Evolutionary conservation across 164 flowering plant species (phyloP).

Genomic region (Warburgia ugandensis): DNA sequence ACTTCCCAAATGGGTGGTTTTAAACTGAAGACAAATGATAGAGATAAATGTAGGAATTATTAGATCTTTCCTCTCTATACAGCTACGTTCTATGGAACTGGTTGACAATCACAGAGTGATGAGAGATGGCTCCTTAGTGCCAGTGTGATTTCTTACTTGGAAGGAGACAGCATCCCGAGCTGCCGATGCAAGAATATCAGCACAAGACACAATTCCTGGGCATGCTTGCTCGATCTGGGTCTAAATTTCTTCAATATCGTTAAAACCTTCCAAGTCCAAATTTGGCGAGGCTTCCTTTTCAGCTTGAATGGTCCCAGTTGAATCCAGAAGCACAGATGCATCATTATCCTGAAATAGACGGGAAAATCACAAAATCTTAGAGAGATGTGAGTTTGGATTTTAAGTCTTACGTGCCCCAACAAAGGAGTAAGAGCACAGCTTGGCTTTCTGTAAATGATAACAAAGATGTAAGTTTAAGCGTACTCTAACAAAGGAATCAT

Average conservation of each 20-base stretch:
- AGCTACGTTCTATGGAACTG: too few species aligned
- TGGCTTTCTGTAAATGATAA: too few species aligned
- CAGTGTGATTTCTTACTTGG: neutral
- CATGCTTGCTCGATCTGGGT: conserved; percentile 1
- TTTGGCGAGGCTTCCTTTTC: conserved; percentile 2
- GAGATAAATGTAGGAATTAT: too few species aligned
- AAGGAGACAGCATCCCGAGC: conserved; percentile 6
- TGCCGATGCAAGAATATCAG: conserved; percentile 7
- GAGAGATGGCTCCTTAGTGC: neutral
- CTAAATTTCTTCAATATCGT: conserved; percentile 1
- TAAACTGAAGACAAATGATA: conserved; percentile 21
- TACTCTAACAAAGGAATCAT: too few species aligned
- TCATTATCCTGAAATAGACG: too few species aligned
- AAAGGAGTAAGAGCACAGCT: too few species aligned
- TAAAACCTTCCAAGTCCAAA: neutral
- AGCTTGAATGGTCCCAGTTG: neutral
- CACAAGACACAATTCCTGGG: conserved; percentile 7
- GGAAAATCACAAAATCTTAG: too few species aligned
- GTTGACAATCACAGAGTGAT: too few species aligned
- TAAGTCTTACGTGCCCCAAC: too few species aligned
- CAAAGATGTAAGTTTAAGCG: too few species aligned
- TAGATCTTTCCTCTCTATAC: too few species aligned
- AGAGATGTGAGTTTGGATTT: too few species aligned
- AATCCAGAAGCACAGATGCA: conserved; percentile 5
- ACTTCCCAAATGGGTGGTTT: conserved; percentile 39